Evolutionary conservation across 495 filamentous ascomycete genomes (phyloP).

Genomic region (Beverwykella pulmonaria): DNA sequence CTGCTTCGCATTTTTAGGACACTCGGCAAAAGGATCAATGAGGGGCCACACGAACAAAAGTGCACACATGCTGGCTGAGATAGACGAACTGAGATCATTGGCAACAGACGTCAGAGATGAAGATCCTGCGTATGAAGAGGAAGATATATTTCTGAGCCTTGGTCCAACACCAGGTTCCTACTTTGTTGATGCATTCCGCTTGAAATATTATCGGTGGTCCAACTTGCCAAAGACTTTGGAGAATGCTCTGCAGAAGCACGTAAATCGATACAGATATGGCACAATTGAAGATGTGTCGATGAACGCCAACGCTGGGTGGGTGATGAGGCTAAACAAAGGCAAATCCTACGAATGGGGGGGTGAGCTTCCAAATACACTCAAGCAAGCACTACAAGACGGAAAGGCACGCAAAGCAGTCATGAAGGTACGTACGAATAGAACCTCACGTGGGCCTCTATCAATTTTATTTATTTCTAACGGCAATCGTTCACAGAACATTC

Average conservation of each 20-base stretch:
- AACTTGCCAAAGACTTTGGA: neutral
- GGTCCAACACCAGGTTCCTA: neutral
- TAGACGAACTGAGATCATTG: too few relatives aligned
- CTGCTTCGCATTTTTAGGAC: slow-evolving; percentile 6
- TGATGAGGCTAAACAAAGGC: neutral
- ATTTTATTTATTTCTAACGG: too few relatives aligned
- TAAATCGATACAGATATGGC: neutral
- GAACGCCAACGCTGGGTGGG: neutral
- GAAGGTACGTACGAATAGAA: too few relatives aligned
- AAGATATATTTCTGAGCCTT: neutral
- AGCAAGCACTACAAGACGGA: neutral
- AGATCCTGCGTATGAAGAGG: too few relatives aligned
- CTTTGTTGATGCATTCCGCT: slow-evolving; percentile 9
- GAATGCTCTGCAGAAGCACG: too few relatives aligned
- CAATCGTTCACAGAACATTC: neutral
- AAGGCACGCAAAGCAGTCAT: too few relatives aligned
- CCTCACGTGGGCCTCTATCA: too few relatives aligned
- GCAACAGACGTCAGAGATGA: too few relatives aligned
- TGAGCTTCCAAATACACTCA: neutral
- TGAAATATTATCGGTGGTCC: neutral
- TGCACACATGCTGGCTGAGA: too few relatives aligned
- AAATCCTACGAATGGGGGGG: slow-evolving; percentile 4
- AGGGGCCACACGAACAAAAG: too few relatives aligned
- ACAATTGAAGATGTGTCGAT: slow-evolving; percentile 4
- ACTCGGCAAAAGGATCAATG: neutral